phyloP scores from a whole-genome alignment of 352 stramenopile species.

The Phytophthora rubi region DNA sequence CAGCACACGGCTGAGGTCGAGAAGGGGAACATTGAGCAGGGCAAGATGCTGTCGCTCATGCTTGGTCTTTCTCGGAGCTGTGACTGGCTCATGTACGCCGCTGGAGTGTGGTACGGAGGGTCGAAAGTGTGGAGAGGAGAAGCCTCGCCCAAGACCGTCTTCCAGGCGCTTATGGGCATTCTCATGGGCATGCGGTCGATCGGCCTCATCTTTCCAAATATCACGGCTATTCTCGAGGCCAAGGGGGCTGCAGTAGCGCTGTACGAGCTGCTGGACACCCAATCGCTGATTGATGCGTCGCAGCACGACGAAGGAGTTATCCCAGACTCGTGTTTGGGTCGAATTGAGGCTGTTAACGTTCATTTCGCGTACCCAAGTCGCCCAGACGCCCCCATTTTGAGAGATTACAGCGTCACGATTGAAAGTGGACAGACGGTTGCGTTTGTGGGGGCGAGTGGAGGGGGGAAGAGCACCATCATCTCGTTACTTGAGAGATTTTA shows the following conservation, averaged over 20 bases:
- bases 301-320: background rate
- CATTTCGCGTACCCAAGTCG: constrained; percentile 32
- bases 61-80: constrained; percentile 17
- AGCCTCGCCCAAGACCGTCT: constrained; percentile 22
- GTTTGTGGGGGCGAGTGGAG: constrained; percentile 27
- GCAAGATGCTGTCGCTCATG: background rate
- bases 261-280: background rate
- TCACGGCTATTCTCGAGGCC: constrained; percentile 25
- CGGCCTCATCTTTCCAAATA: constrained; percentile 32
- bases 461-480: constrained; percentile 43
- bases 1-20: background rate
- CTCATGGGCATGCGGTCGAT: constrained; percentile 35
- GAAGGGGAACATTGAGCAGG: constrained; percentile 21
- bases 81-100: constrained; percentile 37
- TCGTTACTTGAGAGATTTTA: constrained; percentile 88
- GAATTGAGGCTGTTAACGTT: constrained; percentile 15
- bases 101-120: constrained; percentile 43
- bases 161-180: constrained; percentile 33
- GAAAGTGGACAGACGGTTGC: constrained; percentile 19
- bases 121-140: constrained; percentile 29
- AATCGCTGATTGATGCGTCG: background rate
- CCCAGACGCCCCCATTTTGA: constrained; percentile 22
- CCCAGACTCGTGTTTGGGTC: background rate
- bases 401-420: constrained; percentile 29
- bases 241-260: constrained; percentile 7